Base-by-base conservation (phyloP, 306 rosid genomes). In the Arachis stenosperma region DNA sequence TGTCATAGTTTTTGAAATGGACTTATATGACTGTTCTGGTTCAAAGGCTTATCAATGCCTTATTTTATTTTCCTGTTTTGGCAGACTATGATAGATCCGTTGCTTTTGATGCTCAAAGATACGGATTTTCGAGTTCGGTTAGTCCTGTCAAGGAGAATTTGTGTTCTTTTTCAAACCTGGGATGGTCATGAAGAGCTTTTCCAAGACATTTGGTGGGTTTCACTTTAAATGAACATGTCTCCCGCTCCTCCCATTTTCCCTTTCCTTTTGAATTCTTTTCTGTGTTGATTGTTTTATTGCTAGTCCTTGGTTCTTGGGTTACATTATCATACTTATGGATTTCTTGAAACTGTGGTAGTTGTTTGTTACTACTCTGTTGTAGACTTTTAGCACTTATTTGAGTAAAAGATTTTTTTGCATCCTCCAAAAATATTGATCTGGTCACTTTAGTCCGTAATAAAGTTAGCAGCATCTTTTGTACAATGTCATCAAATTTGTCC, bases 121-220 rank as follows among this genome's bases (percentile, higher is more conserved):
- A 74, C 67, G 53, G 97, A 93, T 76, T 90, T 86, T 84, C 92
- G 98, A 61, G 98, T 93, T 81, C 90, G 97, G 43, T 85, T 87
- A 71, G 82, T 82, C 57, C 39, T 93, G 67, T 97, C 92, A 55
- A 86, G 88, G 81, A 84, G 83, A 60, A 84, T 91, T 47, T 82
- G 88, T 73, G 88, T 93, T 79, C 98, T 93, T 86, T 90, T 93
- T 81, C 93, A 88, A 77, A 93, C 94, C 53, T 90, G 97, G 98
- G 97, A 89, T 82, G 98, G 97, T 15, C 98, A 93, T 65, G 84
- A 85, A 71, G 98, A 89, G 79, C 86, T 93, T 67, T 93, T 93
- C 82, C 86, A 86, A 53, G 98, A 93, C 86, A 87, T 93, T 71
- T 89, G 96, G 98, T 93, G 14, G 42, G 97, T 85, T 73, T 12